Conservation (phyloP, 2,329 filamentous ascomycete genomes). For the Zopfia rhizophila region DNA sequence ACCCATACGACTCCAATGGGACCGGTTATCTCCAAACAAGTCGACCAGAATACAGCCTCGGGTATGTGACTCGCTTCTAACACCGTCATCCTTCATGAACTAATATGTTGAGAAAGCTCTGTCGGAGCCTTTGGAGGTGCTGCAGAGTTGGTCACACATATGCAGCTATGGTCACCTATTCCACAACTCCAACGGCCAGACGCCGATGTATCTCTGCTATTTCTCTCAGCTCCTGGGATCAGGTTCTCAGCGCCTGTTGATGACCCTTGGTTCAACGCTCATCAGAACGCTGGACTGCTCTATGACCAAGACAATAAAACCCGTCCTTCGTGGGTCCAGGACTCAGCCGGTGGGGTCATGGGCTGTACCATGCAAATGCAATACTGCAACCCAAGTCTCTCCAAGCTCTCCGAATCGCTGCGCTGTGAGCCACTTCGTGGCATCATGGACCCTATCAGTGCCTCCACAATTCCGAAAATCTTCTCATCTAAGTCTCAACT, state of each 20-base stretch:
- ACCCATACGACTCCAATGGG: too few species aligned
- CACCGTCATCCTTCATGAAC: too few species aligned
- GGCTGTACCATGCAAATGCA: slow-evolving; percentile 50
- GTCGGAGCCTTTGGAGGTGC: too few species aligned
- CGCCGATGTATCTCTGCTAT: slow-evolving; percentile 13
- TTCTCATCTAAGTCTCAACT: slow-evolving; percentile 5
- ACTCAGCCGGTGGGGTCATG: slow-evolving; percentile 33
- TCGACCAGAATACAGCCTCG: too few species aligned
- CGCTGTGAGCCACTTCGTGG: slow-evolving; percentile 10
- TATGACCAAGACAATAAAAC: too few species aligned
- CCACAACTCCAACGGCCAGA: slow-evolving; percentile 5
- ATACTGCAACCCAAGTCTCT: slow-evolving; percentile 38
- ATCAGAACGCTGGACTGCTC: slow-evolving; percentile 5
- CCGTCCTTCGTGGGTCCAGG: slow-evolving; percentile 14
- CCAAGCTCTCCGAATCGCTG: slow-evolving; percentile 1
- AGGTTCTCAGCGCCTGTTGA: slow-evolving; percentile 7
- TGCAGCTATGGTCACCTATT: slow-evolving; percentile 18
- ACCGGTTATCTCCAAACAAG: too few species aligned
- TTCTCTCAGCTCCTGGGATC: slow-evolving; percentile 18
- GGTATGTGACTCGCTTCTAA: too few species aligned
- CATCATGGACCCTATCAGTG: background rate
- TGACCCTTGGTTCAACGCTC: slow-evolving; percentile 24
- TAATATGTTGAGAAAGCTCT: too few species aligned
- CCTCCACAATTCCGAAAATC: slow-evolving; percentile 1
- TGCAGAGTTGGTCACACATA: too few species aligned